phyloP scores from a whole-genome alignment of 2,329 filamentous ascomycete species.

The Domatiomyces catenatus region DNA sequence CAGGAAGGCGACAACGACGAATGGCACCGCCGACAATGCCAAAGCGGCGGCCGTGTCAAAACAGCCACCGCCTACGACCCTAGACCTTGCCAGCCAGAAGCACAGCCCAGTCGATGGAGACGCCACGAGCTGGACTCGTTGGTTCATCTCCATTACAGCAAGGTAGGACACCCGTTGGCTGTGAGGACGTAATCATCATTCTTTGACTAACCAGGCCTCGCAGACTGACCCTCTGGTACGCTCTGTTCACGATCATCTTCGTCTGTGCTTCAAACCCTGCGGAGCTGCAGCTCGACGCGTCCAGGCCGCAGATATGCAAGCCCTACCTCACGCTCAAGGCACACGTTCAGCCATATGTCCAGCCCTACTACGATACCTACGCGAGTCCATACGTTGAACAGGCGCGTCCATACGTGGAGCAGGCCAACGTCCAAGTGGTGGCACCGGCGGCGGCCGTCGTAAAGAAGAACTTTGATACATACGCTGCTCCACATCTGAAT shows the following conservation, averaged over 20 bases:
- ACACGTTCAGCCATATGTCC: constrained; percentile 57
- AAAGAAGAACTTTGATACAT: constrained; percentile 45
- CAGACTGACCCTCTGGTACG: constrained; percentile 74
- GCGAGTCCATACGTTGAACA: constrained; percentile 67
- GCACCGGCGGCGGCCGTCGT: constrained; percentile 52
- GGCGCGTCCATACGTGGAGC: constrained; percentile 54
- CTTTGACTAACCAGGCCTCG: constrained; percentile 2
- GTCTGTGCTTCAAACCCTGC: constrained; percentile 60
- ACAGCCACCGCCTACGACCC: not conserved
- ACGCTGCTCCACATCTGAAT: constrained; percentile 58
- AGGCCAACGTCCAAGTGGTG: constrained; percentile 46
- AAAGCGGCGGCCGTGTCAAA: not conserved
- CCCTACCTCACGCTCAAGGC: constrained; percentile 55
- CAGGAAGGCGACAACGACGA: constrained; percentile 15
- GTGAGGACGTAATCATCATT: not conserved
- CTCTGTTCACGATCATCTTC: constrained; percentile 64
- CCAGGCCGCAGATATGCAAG: constrained; percentile 64
- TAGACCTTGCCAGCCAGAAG: not conserved
- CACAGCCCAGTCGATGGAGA: not conserved
- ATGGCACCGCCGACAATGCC: constrained; percentile 12
- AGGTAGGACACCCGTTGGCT: constrained; percentile 31
- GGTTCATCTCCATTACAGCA: constrained; percentile 33
- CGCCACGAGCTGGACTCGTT: constrained; percentile 11
- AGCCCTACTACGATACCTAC: constrained; percentile 75
- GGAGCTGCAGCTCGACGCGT: constrained; percentile 51